Conservation (phyloP, 1,284 basidiomycete species). For the Psilocybe mexicana region DNA sequence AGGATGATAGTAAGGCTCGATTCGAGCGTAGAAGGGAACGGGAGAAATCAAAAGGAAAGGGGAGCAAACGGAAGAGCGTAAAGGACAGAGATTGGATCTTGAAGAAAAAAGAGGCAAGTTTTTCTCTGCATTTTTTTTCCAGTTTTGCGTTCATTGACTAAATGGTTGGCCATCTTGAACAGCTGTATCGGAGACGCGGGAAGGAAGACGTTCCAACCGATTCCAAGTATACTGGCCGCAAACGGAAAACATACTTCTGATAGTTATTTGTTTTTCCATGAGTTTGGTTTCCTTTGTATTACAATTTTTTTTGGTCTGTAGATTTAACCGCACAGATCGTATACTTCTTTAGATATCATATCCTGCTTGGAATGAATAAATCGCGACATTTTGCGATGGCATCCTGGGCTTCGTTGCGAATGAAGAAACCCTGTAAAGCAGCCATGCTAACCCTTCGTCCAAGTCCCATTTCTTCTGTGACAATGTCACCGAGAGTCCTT, state of each 20-base stretch:
- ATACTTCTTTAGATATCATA: background rate
- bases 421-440: slow-evolving; percentile 90
- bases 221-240: slow-evolving; percentile 81
- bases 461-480: slow-evolving; percentile 50
- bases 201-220: slow-evolving; percentile 79
- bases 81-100: slow-evolving; percentile 82
- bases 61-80: slow-evolving; percentile 62
- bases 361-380: slow-evolving; percentile 45
- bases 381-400: slow-evolving; percentile 59
- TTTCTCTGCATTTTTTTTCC: background rate
- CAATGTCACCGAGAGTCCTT: slow-evolving; percentile 49
- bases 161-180: background rate
- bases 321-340: background rate
- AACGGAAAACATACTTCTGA: slow-evolving; percentile 69
- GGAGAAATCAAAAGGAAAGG: slow-evolving; percentile 52
- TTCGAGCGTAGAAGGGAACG: slow-evolving; percentile 74
- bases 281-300: background rate
- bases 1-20: slow-evolving; percentile 48
- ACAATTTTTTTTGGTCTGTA: background rate
- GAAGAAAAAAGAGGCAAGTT: slow-evolving; percentile 75
- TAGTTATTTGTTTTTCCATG: background rate
- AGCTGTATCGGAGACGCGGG: slow-evolving; percentile 81
- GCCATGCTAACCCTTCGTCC: slow-evolving; percentile 88
- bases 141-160: background rate
- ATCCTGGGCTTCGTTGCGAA: slow-evolving; percentile 67